Conservation (phyloP, 2,329 filamentous ascomycete species). For the Paecilomyces sp. region DNA sequence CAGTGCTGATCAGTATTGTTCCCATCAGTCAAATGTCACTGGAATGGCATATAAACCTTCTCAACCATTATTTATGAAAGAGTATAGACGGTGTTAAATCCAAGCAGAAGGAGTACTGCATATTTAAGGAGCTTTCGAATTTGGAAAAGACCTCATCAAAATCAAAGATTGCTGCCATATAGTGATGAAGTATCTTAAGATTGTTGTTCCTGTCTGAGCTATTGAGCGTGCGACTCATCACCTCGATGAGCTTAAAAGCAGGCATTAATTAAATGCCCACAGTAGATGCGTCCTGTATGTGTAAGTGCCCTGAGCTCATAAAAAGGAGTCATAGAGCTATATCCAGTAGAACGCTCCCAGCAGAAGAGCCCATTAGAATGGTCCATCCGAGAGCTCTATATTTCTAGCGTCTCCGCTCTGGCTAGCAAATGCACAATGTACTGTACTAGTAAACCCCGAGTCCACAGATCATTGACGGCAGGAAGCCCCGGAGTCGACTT, state of each 20-base stretch:
- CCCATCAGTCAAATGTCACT: too few relatives aligned
- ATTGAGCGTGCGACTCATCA: too few relatives aligned
- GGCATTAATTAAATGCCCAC: too few relatives aligned
- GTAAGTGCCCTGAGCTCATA: too few relatives aligned
- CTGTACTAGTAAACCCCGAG: background rate
- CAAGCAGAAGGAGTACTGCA: background rate
- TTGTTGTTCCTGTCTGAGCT: too few relatives aligned
- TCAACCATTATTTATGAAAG: background rate
- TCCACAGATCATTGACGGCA: background rate
- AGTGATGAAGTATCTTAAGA: background rate
- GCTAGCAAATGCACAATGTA: background rate
- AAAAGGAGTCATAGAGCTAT: too few relatives aligned
- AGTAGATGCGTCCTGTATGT: background rate
- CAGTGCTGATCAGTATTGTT: too few relatives aligned
- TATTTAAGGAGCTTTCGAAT: background rate
- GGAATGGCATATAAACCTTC: too few relatives aligned
- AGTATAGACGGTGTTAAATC: background rate
- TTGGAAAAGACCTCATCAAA: background rate
- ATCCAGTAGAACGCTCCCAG: too few relatives aligned
- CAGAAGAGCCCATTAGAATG: background rate
- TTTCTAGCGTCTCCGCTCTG: background rate
- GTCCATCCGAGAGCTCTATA: background rate
- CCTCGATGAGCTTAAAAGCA: too few relatives aligned
- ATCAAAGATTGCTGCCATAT: background rate
- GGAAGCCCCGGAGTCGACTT: background rate